Percentiles rank a stretch among this genome's conserved stretches.
These are phyloP conservation scores for Fusarium proliferatum DNA, from an alignment of 2,329 filamentous ascomycete genomes.

Conservation along the genomic window DNA sequence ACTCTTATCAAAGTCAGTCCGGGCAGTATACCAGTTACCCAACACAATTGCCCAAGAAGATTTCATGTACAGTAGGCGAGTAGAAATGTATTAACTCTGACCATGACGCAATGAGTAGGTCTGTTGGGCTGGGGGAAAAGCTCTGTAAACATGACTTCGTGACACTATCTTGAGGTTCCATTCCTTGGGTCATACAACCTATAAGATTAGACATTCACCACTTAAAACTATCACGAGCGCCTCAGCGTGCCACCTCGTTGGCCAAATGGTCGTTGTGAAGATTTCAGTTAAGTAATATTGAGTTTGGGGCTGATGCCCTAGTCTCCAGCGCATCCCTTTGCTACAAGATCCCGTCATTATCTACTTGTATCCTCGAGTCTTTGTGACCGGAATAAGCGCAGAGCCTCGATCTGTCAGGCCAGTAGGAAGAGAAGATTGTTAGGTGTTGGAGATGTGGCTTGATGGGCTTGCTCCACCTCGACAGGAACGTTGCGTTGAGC, in stretches of 20 bases:
- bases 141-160: not conserved
- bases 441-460: not conserved
- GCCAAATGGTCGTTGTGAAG: not conserved
- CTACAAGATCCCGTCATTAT: not conserved
- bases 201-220: not conserved
- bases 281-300: not conserved
- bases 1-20: no score
- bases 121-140: no score
- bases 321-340: rapidly evolving
- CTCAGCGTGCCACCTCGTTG: not conserved
- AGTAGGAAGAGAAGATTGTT: not conserved
- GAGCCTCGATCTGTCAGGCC: rapidly evolving
- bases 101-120: rapidly evolving
- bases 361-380: no score
- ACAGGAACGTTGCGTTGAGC: not conserved
- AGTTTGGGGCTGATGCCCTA: not conserved
- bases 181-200: rapidly evolving
- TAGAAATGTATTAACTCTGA: not conserved
- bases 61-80: no score
- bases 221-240: rapidly evolving
- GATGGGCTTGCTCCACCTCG: not conserved
- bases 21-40: no score
- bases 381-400: not conserved
- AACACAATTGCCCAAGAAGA: no score
- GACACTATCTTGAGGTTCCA: not conserved